Conservation (phyloP, 352 stramenopile genomes). For the Phytophthora cryptogea region DNA sequence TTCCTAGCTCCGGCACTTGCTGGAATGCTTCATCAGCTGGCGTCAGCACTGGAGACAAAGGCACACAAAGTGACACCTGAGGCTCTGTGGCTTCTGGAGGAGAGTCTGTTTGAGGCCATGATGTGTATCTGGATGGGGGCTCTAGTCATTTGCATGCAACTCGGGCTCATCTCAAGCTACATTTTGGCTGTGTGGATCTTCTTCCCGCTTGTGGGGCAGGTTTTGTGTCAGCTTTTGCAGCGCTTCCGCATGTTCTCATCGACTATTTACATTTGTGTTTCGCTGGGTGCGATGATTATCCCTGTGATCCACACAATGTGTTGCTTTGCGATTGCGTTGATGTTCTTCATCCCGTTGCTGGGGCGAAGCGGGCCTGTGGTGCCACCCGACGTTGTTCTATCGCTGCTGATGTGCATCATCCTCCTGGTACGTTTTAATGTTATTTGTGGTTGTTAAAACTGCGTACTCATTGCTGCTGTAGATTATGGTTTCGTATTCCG, state of each 20-base stretch:
- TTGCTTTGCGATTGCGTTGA: slow-evolving; percentile 58
- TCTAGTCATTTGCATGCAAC: slow-evolving; percentile 42
- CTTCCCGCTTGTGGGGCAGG: slow-evolving; percentile 62
- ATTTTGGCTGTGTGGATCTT: slow-evolving; percentile 63
- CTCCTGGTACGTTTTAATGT: slow-evolving; percentile 40
- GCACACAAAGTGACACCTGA: slow-evolving; percentile 18
- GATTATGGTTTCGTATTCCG: slow-evolving; percentile 58
- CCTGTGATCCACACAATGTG: slow-evolving; percentile 67
- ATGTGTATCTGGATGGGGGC: slow-evolving; percentile 47
- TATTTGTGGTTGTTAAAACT: neutral
- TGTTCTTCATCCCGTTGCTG: slow-evolving; percentile 80
- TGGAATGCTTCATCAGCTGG: slow-evolving; percentile 59
- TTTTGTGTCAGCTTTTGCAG: slow-evolving; percentile 46
- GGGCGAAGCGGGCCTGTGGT: slow-evolving; percentile 58
- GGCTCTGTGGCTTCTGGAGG: slow-evolving; percentile 56
- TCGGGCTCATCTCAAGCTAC: slow-evolving; percentile 64
- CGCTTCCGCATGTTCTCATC: slow-evolving; percentile 42
- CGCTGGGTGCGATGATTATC: slow-evolving; percentile 50
- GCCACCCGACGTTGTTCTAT: slow-evolving; percentile 61
- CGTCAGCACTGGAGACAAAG: slow-evolving; percentile 40
- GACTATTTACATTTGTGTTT: slow-evolving; percentile 51
- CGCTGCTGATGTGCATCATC: slow-evolving; percentile 52
- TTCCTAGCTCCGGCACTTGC: slow-evolving; percentile 55
- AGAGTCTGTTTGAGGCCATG: slow-evolving; percentile 68
- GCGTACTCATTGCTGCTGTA: slow-evolving; percentile 24